Percentiles rank a stretch among this genome's conserved stretches.
Conservation (phyloP, 176 grass and related monocot species). For the Otatea glauca region DNA sequence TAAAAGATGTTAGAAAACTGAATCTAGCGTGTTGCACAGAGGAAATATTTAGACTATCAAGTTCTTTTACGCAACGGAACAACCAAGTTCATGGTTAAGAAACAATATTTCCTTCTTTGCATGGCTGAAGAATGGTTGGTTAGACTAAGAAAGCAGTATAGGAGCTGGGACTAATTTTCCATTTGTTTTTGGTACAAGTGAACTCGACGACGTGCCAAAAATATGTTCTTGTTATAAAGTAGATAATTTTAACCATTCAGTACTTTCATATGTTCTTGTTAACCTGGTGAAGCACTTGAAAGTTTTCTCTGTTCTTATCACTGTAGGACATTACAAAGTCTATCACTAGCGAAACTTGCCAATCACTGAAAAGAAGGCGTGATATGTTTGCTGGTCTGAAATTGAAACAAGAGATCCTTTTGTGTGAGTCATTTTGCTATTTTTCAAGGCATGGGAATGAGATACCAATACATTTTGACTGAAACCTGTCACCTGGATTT, state of each 20-base stretch:
- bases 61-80: slow-evolving; percentile 1
- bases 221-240: not conserved
- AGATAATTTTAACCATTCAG: not conserved
- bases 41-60: slow-evolving; percentile 25
- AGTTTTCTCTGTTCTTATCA: slow-evolving; percentile 39
- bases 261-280: slow-evolving; percentile 16
- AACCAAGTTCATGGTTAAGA: slow-evolving; percentile 40
- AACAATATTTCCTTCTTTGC: slow-evolving; percentile 33
- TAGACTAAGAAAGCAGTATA: slow-evolving; percentile 8
- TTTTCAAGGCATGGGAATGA: slow-evolving; percentile 23
- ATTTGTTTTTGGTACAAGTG: slow-evolving; percentile 2
- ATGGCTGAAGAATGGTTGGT: slow-evolving; percentile 18
- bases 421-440: slow-evolving; percentile 67
- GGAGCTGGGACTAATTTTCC: not conserved
- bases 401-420: slow-evolving; percentile 93
- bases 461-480: slow-evolving; percentile 14
- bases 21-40: not conserved
- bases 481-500: slow-evolving; percentile 13
- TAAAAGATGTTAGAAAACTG: slow-evolving; percentile 12
- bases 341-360: slow-evolving; percentile 77
- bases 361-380: slow-evolving; percentile 82
- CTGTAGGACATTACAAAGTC: slow-evolving; percentile 93
- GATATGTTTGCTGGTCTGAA: slow-evolving; percentile 89
- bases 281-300: slow-evolving; percentile 26
- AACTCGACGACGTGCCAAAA: slow-evolving; percentile 10